Conservation (phyloP, 2,329 filamentous ascomycete genomes). For the Aspergillus sp. region DNA sequence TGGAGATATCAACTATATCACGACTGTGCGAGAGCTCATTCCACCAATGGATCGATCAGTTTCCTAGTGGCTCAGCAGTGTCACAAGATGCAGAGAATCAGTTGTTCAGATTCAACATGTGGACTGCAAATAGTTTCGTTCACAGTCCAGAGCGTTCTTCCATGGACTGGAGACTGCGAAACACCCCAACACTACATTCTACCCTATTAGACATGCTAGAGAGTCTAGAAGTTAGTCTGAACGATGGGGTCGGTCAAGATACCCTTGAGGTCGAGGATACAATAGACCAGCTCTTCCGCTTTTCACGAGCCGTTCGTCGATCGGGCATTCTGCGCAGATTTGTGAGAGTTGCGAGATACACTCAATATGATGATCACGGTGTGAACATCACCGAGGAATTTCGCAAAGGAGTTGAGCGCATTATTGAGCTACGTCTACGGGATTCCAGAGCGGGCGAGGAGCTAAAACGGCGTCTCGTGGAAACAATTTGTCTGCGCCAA, state of each 20-base stretch:
- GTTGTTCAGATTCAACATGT: not conserved
- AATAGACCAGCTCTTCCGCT: constrained; percentile 11
- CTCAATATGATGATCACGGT: constrained; percentile 6
- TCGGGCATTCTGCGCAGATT: constrained; percentile 14
- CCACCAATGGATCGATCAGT: too few relatives aligned
- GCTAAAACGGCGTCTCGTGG: not conserved
- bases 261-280: not conserved
- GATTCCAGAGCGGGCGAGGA: not conserved
- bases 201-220: not conserved
- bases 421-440: not conserved
- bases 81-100: constrained; percentile 3
- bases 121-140: not conserved
- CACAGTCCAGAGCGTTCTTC: not conserved
- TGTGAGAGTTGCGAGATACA: constrained; percentile 7
- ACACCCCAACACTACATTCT: not conserved
- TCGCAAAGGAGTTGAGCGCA: not conserved
- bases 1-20: too few relatives aligned
- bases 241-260: too few relatives aligned
- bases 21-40: too few relatives aligned
- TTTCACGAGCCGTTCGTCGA: constrained; percentile 13
- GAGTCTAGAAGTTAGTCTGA: not conserved
- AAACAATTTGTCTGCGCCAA: constrained; percentile 5
- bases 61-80: too few relatives aligned
- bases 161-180: constrained; percentile 1
- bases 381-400: constrained; percentile 2